A percentile compares a stretch with the other conserved stretches of the same genome.
Conservation (phyloP, 163 green algal species). For the Prototheca stagnorum region DNA sequence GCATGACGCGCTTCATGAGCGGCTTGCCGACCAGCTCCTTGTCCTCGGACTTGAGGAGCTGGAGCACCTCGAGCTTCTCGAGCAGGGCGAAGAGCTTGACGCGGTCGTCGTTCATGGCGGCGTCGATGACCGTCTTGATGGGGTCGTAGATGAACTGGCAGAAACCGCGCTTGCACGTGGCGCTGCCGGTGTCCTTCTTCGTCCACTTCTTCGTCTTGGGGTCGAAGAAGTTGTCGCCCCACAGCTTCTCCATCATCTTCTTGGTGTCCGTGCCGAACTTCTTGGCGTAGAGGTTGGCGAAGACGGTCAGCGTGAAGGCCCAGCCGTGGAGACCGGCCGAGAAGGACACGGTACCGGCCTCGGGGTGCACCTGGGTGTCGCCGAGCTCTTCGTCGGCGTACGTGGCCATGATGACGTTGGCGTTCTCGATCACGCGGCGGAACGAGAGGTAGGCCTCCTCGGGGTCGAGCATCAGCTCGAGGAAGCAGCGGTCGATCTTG, state of each 20-base stretch:
- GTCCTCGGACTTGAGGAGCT: conserved; percentile 49
- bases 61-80: conserved; percentile 70
- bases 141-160: conserved; percentile 99
- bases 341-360: conserved; percentile 98
- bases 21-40: conserved; percentile 95
- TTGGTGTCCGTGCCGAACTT: conserved; percentile 84
- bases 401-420: conserved; percentile 99
- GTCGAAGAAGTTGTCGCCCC: conserved; percentile 99
- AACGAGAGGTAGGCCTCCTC: conserved; percentile 96
- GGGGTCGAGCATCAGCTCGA: conserved; percentile 93
- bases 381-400: conserved; percentile 88
- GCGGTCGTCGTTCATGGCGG: conserved; percentile 93
- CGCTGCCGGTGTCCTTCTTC: conserved; percentile 62
- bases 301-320: conserved; percentile 99
- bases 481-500: conserved; percentile 99
- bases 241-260: conserved; percentile 98
- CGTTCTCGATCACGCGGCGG: conserved; percentile 95
- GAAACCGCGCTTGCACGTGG: conserved; percentile 91
- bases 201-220: conserved; percentile 97
- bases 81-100: conserved; percentile 90
- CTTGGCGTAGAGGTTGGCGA: conserved; percentile 92
- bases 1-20: conserved; percentile 99
- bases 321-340: conserved; percentile 97
- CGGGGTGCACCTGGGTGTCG: conserved; percentile 83
- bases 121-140: conserved; percentile 81